Base-by-base conservation (phyloP, 164 flowering plant genomes). In the Annona squamosa region DNA sequence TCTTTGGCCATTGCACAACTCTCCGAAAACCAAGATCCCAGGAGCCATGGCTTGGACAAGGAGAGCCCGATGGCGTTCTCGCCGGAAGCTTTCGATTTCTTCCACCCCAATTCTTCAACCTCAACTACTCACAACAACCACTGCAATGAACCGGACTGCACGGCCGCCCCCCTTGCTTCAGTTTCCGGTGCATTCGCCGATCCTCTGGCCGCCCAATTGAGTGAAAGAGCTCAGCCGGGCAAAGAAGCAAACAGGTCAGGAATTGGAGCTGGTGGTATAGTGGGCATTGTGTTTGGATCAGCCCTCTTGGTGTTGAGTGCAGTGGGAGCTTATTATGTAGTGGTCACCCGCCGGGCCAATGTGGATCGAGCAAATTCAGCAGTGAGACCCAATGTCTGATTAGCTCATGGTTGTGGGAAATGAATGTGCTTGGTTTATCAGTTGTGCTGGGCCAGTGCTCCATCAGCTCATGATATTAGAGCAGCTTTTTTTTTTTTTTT, bases 41-140 rank as follows among this genome's bases (percentile, higher is more conserved):
- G 87, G 3, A 88, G 89, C 12, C 94, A 90, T 74, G 93, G 94
- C 37, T 82, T 89, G 9, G 77, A 70, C 10, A 72, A 86, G 47
- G 88, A 85, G 77, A 86, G 57, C 72, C 93, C 94, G 0, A 57
- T 82, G 47, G 86, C 86, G 0, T 79, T 92, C 68, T 80, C 97
- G 0, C 97, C 94, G 9, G 76, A 86, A 1, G 91, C 93, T 63
- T 77, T 76, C 10, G 88, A 85, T 0, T 90, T 90, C 79, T 92
- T 92, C 84, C 89, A 92, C 70, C 91, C 94, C 1, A 1, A 67
- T 41, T 1, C 48, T 26, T 26, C 37, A 26, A 26, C 37, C 37
- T 26, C 37, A 26, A 26, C 37, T 26, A 26, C 37, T 26, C 37
- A 48, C 37, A 66, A 71, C 5, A 70, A 63, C 46, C 77, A 82